Base-by-base conservation (phyloP, 2,329 filamentous ascomycete species). In the Cladosporium sp. region DNA sequence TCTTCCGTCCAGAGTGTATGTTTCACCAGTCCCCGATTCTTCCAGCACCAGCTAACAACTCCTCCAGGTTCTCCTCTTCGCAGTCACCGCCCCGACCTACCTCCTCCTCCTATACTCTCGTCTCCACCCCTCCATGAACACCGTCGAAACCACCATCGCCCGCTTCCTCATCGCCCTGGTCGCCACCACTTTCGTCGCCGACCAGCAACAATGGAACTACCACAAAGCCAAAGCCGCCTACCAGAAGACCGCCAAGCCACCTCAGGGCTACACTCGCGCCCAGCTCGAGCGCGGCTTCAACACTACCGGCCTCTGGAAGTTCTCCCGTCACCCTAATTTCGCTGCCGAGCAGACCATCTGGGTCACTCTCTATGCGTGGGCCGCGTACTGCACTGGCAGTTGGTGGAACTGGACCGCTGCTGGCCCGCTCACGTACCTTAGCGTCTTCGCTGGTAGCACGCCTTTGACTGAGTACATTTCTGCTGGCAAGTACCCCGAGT, bases 301-400 rank as follows among this genome's bases (percentile, higher is more conserved):
- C 69, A 90, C 91, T 10, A 87, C 84, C 5, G 95, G 95, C 0
- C 82, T 99, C 8, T 99, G 91, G 89, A 89, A 88, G 0, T 93
- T 89, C 81, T 94, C 90, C 71, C 86, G 95, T 54, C 96, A 99
- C 77, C 95, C 95, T 57, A 99, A 99, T 78, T 99, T 98, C 75
- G 88, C 91, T 5, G 92, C 91, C 5, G 95, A 99, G 79, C 95
- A 98, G 79, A 83, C 88, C 32, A 88, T 98, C 72, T 99, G 95
- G 95, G 84, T 96, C 63, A 81, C 88, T 10, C 79, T 98, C 61
- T 98, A 98, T 78, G 86, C 92, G 73, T 99, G 94, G 95, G 88
- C 86, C 70, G 94, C 91, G 78, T 90, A 87, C 75, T 85, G 88
- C 63, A 91, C 89, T 34, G 85, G 88, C 64, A 87, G 84, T 1